Base-by-base conservation (phyloP, 306 rosid species). In the Vigna trinervia region DNA sequence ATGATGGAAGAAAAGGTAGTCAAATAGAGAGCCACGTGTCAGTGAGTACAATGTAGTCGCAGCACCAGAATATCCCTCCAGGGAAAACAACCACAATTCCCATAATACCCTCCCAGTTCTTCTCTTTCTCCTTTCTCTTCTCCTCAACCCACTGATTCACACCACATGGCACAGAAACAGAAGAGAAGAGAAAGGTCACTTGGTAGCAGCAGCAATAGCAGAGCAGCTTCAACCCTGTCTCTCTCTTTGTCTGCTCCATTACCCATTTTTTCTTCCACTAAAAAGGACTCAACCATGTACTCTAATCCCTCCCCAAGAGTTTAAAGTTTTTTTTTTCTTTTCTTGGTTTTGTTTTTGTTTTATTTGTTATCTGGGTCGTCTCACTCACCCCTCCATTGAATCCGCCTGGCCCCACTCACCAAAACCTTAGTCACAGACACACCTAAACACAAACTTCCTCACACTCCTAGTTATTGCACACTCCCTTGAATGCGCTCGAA, bases 21-120 rank as follows among this genome's bases (percentile, higher is more conserved):
- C 67, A 80, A 75, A 75, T 0, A 46, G 78, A 61, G 3, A 13
- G 78, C 51, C 87, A 86, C 79, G 85, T 70, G 81, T 79, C 38
- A 59, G 36, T 0, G n/a, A 58, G 2, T 11, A 45, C 46, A 78
- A 4, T 61, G 1, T 15, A 53, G 17, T 51, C 0, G 43, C 43
- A n/a, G 53, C 71, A 82, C 79, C 39, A 34, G 75, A 81, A 88
- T 85, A 83, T 69, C 82, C 85, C 15, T 13, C 34, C 4, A 3
- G 12, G 8, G 8, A 41, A 0, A 41, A 12, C 0, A 0, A 5
- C 12, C 14, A 45, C 15, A 83, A 15, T 87, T 28, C 85, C 90
- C n/a, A 3, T 63, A 19, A 41, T 79, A 22, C 85, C 87, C 91
- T 28, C 8, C 0, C 3, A 19, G 62, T 59, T 43, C 34, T 53